Conservation (phyloP, 257 asterid genomes). For the Scutellaria galericulata region DNA sequence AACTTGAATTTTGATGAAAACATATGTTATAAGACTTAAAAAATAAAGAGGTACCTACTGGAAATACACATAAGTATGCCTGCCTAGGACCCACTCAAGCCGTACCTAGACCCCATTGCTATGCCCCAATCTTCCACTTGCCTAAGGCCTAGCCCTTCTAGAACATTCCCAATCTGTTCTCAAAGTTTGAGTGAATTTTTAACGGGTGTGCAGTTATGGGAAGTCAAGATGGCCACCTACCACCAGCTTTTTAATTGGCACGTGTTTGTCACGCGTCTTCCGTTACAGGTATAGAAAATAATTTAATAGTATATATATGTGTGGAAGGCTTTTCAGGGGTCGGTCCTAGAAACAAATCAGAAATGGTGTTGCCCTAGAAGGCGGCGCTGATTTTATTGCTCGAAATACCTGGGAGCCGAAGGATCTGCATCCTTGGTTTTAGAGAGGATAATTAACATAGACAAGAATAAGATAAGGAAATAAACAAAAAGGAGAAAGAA, state of each 20-base stretch:
- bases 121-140: too few relatives aligned
- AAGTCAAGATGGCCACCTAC: not conserved
- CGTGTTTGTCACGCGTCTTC: constrained; percentile 13
- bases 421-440: not conserved
- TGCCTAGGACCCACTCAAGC: too few relatives aligned
- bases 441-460: not conserved
- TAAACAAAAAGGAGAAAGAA: not conserved
- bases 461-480: not conserved
- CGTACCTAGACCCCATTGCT: too few relatives aligned
- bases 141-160: too few relatives aligned
- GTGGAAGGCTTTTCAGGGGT: not conserved
- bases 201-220: constrained; percentile 9
- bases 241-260: not conserved
- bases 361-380: not conserved
- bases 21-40: too few relatives aligned
- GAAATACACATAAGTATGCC: too few relatives aligned
- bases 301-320: not conserved
- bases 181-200: not conserved
- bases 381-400: not conserved
- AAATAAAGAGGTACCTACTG: too few relatives aligned
- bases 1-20: too few relatives aligned
- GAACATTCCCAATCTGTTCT: not conserved
- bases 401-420: not conserved
- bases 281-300: constrained; percentile 2
- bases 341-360: not conserved